These are phyloP conservation scores for Fusarium papillatum DNA, from an alignment of 2,329 filamentous ascomycete species.

Conservation along the genomic window DNA sequence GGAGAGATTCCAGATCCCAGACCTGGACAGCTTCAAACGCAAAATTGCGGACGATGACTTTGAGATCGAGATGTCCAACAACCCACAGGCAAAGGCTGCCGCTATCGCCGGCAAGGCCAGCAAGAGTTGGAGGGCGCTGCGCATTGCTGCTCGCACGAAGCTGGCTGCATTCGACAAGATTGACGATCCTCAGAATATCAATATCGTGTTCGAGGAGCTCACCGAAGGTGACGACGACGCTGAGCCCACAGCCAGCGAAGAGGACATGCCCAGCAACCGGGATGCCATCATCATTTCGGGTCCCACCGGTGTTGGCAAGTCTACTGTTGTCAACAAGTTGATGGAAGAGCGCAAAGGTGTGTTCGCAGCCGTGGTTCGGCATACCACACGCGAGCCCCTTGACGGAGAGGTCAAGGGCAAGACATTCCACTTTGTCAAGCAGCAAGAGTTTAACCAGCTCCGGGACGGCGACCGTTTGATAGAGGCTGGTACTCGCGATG, in stretches of 20 bases:
- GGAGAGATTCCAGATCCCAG: constrained; percentile 76
- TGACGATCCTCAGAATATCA: constrained; percentile 82
- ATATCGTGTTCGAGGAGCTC: constrained; percentile 67
- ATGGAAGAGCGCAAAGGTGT: constrained; percentile 73
- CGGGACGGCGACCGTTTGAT: constrained; percentile 72
- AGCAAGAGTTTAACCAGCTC: constrained; percentile 68
- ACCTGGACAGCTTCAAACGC: constrained; percentile 77
- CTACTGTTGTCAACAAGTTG: constrained; percentile 73
- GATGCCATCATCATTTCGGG: constrained; percentile 77
- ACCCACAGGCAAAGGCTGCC: constrained; percentile 67
- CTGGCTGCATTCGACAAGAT: constrained; percentile 89
- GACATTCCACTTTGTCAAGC: constrained; percentile 69
- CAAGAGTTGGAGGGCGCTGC: constrained; percentile 90
- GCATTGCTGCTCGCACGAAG: constrained; percentile 81
- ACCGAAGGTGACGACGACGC: constrained; percentile 54
- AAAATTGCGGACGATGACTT: constrained; percentile 86
- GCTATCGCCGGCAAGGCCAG: constrained; percentile 82
- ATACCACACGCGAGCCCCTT: constrained; percentile 65
- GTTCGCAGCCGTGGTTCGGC: constrained; percentile 70
- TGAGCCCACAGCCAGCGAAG: constrained; percentile 48
- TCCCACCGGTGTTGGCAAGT: constrained; percentile 72
- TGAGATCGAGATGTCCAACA: constrained; percentile 85
- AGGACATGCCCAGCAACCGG: constrained; percentile 61
- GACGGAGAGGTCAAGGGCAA: constrained; percentile 66
- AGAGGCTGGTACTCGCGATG: constrained; percentile 66